Evolutionary conservation across 768 basidiomycete genomes (phyloP), one percentile per base, ranked within the genome.

Genomic region (Tricholoma terreum): DNA sequence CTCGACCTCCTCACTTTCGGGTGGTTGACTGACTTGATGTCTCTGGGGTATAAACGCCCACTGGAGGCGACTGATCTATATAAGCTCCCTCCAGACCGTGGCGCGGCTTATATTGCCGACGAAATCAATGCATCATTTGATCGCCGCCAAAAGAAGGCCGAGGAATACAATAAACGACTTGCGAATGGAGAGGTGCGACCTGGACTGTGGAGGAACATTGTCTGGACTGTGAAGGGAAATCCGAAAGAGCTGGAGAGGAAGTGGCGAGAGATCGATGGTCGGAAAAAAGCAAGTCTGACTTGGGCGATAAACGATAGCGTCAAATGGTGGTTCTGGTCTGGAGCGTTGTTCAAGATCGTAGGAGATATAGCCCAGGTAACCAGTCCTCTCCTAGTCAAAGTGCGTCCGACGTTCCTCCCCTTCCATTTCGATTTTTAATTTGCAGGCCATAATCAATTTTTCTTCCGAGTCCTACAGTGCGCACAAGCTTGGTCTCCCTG

Each of bases 31-130:
- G 81, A 84, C 3, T 71, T 94, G 21, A 78, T 95, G 60, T 69
- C 75, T 9, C 74, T 93, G 10, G 93, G 93, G 7, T 93, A 92
- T 65, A 80, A 84, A 7, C 82, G 93, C 7, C 90, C 93, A 1
- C 78, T 96, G 2, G 88, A 93, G 65, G 84, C 86, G 0, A 72
- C 87, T 0, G 93, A 95, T 70, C 76, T 95, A 3, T 94, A 87
- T 77, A 89, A 84, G 69, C 82, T 94, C 22, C 84, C 84, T 57
- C 81, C 85, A 34, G 69, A 81, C 19, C 81, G 85, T 21, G 76
- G 81, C 1, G 80, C 92, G 0, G 79, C 75, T 1, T 64, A 73
- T 15, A 82, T 93, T 36, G 87, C 89, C 2, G 73, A 82, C 1
- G 73, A 77, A 34, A 88, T 96, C 36, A 75, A 80, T 17, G 70